A percentile compares a stretch with the other conserved stretches of the same genome.
Conservation (phyloP, 768 basidiomycete genomes). For the Pisolithus tinctorius region DNA sequence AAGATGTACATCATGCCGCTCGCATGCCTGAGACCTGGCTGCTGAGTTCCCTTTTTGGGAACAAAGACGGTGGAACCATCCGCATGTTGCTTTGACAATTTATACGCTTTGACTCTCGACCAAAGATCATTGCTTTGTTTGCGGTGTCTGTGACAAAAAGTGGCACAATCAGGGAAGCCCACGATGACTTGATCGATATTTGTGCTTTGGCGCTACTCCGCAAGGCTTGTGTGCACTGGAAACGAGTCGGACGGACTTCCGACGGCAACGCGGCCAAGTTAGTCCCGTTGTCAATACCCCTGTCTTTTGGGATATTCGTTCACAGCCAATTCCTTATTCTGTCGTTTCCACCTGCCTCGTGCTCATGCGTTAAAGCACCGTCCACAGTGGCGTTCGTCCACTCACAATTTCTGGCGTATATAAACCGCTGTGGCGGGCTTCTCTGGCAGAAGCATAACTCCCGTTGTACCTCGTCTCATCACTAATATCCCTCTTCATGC, state of each 20-base stretch:
- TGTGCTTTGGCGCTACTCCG: neutral
- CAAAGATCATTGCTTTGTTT: neutral
- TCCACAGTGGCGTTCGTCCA: slow-evolving; percentile 19
- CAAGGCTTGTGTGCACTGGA: neutral
- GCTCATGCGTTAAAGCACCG: slow-evolving; percentile 23
- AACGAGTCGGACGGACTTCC: neutral
- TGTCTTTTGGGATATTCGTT: neutral
- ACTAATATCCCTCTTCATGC: slow-evolving; percentile 3
- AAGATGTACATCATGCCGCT: no score
- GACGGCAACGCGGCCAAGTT: neutral
- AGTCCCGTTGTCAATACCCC: neutral
- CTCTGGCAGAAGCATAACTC: neutral
- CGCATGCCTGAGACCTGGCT: neutral
- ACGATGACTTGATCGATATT: no score
- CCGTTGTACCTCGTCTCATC: neutral
- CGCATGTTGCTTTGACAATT: neutral
- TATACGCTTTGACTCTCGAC: neutral
- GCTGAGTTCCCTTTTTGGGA: neutral
- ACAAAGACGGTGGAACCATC: neutral
- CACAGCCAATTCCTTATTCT: slow-evolving; percentile 2
- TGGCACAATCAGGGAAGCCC: neutral
- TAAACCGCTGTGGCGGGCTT: slow-evolving; percentile 9
- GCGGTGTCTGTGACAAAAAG: neutral
- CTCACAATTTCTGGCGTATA: slow-evolving; percentile 9
- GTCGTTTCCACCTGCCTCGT: slow-evolving; percentile 17